Evolutionary conservation across 345 rosid species (phyloP).

Genomic region (Acer negundo): DNA sequence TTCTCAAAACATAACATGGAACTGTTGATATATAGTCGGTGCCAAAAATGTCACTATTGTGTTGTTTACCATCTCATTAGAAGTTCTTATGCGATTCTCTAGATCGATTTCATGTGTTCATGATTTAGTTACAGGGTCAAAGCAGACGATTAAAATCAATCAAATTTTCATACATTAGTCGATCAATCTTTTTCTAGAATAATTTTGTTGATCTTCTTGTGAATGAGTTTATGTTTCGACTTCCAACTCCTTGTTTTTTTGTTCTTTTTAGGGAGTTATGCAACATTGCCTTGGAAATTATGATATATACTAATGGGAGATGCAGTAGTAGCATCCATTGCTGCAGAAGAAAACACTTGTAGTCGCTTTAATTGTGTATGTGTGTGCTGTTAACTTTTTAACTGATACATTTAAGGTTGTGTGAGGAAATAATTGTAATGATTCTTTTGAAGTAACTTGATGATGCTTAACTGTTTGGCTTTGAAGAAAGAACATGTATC

Average conservation of each 20-base stretch:
- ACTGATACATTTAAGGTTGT: too few species aligned
- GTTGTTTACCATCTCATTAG: not conserved
- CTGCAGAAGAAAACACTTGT: slow-evolving; percentile 12
- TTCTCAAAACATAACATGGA: too few species aligned
- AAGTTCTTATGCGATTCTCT: not conserved
- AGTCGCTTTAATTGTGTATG: slow-evolving; percentile 7
- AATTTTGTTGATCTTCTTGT: not conserved
- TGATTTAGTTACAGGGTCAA: not conserved
- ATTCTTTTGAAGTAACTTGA: too few species aligned
- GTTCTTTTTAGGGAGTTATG: slow-evolving; percentile 39
- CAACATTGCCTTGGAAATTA: slow-evolving; percentile 34
- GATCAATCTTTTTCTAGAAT: not conserved
- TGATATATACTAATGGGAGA: slow-evolving; percentile 29
- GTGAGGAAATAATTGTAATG: too few species aligned
- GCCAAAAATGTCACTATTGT: not conserved
- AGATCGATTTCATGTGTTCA: not conserved
- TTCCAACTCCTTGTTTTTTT: not conserved
- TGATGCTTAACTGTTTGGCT: too few species aligned
- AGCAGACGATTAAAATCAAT: not conserved
- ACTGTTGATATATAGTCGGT: not conserved
- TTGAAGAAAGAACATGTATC: too few species aligned
- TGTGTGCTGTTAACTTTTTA: too few species aligned
- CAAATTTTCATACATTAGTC: not conserved
- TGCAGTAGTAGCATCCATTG: slow-evolving; percentile 15
- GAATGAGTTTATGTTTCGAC: not conserved